phyloP scores from a whole-genome alignment of 2,329 filamentous ascomycete species.

The Decorospora gaudefroyi region DNA sequence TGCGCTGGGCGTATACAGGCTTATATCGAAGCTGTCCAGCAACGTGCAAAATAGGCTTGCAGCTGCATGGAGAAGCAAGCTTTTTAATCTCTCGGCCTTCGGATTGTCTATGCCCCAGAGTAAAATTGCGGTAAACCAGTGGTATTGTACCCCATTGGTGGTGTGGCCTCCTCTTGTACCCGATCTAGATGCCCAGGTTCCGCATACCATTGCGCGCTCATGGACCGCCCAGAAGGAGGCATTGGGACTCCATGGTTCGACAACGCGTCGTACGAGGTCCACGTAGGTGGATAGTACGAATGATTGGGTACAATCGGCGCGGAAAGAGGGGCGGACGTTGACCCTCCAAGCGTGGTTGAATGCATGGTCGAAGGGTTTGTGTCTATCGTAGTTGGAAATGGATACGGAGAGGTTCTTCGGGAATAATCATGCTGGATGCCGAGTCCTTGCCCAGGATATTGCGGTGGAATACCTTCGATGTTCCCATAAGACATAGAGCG shows the following conservation, averaged over 20 bases:
- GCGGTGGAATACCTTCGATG: slow-evolving; percentile 44
- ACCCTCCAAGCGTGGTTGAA: slow-evolving; percentile 32
- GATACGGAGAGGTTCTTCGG: slow-evolving; percentile 42
- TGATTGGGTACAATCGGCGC: slow-evolving; percentile 42
- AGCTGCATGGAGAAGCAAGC: too few species aligned
- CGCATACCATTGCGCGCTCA: slow-evolving; percentile 45
- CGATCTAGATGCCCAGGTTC: slow-evolving; percentile 41
- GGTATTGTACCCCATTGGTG: slow-evolving; percentile 36
- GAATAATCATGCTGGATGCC: slow-evolving; percentile 42
- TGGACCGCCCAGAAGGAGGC: slow-evolving; percentile 37
- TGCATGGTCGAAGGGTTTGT: slow-evolving; percentile 35
- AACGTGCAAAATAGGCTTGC: background rate
- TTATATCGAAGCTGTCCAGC: too few species aligned
- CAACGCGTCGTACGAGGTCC: slow-evolving; percentile 37
- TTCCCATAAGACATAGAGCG: slow-evolving; percentile 50
- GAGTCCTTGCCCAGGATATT: slow-evolving; percentile 39
- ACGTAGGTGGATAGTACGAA: slow-evolving; percentile 38
- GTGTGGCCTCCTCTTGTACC: slow-evolving; percentile 44
- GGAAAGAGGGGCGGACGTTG: slow-evolving; percentile 40
- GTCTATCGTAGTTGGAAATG: slow-evolving; percentile 42
- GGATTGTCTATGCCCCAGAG: slow-evolving; percentile 34
- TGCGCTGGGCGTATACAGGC: too few species aligned
- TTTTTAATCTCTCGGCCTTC: background rate
- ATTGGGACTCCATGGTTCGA: slow-evolving; percentile 35
- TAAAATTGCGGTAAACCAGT: slow-evolving; percentile 39